phyloP scores from a whole-genome alignment of 1,139 yeast species.

The Scheffersomyces lignicola region DNA sequence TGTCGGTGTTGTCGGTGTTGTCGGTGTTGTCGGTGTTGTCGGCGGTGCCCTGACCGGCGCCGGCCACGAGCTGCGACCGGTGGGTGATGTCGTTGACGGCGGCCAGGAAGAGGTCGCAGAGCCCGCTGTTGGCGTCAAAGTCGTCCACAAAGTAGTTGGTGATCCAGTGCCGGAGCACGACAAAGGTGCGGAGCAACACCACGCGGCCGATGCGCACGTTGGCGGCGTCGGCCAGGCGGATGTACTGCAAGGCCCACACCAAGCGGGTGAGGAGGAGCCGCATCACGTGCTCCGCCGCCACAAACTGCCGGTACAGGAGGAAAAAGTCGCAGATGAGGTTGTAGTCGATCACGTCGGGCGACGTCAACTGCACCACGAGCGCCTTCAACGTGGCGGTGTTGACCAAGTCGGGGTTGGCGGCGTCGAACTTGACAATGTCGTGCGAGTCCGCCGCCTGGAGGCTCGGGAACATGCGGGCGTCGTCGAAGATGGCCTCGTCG shows the following conservation, averaged over 20 bases:
- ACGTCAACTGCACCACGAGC: slow-evolving; percentile 70
- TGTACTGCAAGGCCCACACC: slow-evolving; percentile 66
- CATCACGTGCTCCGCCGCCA: slow-evolving; percentile 57
- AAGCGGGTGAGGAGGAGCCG: slow-evolving; percentile 63
- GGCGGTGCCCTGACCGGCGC: too few species aligned
- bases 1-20: slow-evolving; percentile 7
- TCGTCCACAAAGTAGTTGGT: slow-evolving; percentile 74
- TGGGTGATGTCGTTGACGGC: slow-evolving; percentile 48
- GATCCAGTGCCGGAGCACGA: slow-evolving; percentile 86
- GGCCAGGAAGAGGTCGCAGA: slow-evolving; percentile 50
- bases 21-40: not conserved
- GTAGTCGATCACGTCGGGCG: slow-evolving; percentile 79
- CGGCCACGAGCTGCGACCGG: slow-evolving; percentile 28
- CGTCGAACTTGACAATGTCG: slow-evolving; percentile 38
- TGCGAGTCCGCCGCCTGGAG: slow-evolving; percentile 19
- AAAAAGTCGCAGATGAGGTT: slow-evolving; percentile 81
- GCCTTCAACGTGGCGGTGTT: slow-evolving; percentile 50
- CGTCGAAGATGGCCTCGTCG: slow-evolving; percentile 44
- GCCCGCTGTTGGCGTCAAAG: slow-evolving; percentile 46
- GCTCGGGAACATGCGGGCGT: slow-evolving; percentile 35
- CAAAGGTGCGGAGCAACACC: slow-evolving; percentile 82
- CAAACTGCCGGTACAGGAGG: slow-evolving; percentile 74
- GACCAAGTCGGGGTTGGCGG: slow-evolving; percentile 30
- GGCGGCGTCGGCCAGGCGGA: slow-evolving; percentile 30
- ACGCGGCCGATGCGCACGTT: slow-evolving; percentile 59